A percentile compares a stretch with the other conserved stretches of the same genome.
These are phyloP conservation scores for Leucosporidium scottii DNA, from an alignment of 768 basidiomycete genomes.

Conservation along the genomic window DNA sequence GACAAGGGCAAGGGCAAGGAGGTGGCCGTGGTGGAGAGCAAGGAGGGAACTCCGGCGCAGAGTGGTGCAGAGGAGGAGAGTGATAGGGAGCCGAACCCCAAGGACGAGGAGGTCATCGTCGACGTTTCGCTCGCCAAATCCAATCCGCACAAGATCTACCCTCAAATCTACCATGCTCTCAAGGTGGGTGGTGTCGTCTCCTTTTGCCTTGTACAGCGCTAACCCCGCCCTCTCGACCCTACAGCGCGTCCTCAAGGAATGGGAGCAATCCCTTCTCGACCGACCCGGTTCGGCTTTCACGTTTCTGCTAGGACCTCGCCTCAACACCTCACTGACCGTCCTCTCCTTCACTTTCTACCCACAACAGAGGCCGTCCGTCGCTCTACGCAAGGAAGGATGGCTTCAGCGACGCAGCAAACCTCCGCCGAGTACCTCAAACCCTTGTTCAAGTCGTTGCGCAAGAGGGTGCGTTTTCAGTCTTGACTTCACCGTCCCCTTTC, in stretches of 20 bases:
- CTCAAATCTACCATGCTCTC: conserved; percentile 90
- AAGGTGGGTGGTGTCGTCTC: conserved; percentile 48
- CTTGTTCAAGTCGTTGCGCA: conserved; percentile 80
- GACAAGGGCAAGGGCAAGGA: conserved; percentile 31
- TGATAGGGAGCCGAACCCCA: conserved; percentile 53
- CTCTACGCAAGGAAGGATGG: conserved; percentile 83
- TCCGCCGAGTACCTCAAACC: conserved; percentile 96
- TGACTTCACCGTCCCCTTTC: background rate
- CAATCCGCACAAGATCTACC: conserved; percentile 91
- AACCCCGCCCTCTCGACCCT: background rate
- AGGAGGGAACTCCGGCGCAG: conserved; percentile 49
- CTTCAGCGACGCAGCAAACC: conserved; percentile 90
- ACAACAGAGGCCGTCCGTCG: conserved; percentile 74
- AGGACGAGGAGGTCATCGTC: conserved; percentile 56
- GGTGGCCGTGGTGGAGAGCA: conserved; percentile 49
- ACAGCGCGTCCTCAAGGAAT: conserved; percentile 76
- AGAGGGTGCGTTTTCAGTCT: conserved; percentile 61
- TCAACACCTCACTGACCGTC: background rate
- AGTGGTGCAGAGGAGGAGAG: conserved; percentile 49
- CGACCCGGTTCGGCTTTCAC: conserved; percentile 61
- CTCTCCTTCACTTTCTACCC: background rate
- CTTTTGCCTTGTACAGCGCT: background rate
- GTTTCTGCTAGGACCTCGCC: background rate
- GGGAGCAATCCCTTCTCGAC: conserved; percentile 91
- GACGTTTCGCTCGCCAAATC: conserved; percentile 76